Evolutionary conservation across 345 rosid genomes (phyloP), one percentile per base, ranked within the genome.

Genomic region (Sonneratia caseolaris): DNA sequence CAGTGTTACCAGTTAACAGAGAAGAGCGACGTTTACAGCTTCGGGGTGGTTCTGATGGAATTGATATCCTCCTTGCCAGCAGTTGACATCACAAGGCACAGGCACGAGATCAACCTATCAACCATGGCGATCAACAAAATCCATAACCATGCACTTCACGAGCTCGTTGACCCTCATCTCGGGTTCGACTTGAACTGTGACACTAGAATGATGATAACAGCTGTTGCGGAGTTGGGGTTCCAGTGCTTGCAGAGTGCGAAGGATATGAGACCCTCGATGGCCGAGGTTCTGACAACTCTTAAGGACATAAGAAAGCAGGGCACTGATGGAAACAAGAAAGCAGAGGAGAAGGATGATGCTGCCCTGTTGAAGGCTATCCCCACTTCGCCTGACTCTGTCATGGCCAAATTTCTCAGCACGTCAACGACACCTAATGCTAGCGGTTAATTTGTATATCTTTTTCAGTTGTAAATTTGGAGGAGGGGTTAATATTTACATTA

Each of bases 1-100:
- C 81, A 87, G 66, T 88, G 93, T 75, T 94, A 89, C 77, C 98
- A 91, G 67, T 83, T 94, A 62, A 89, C 97, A 0, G 81, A 76
- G 72, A 94, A 89, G 83, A 94, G 98, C n/a, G 98, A 94, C 1
- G 95, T 91, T 2, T 91, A 81, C 64, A 88, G 93, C 77, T 86
- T 88, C n/a, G 93, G 89, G 42, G 91, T 88, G 43, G 91, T 88
- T 51, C 38, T 88, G 19, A 53, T 86, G 47, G 93, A 88, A 85
- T 76, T 88, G 14, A 85, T 88, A 69, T 89, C 98, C 36, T 91
- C 98, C 1, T 77, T 81, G 84, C 97, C 95, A 47, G 97, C 96
- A 0, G 98, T 94, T 37, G 98, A 94, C 68, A 90, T 94, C 78
- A 87, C 83, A 0, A 86, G 98, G 78, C 89, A 88, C 40, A 80